Evolutionary conservation across 164 flowering plant species (phyloP), one percentile per base, ranked within the genome.

Genomic region (Akebia trifoliata): DNA sequence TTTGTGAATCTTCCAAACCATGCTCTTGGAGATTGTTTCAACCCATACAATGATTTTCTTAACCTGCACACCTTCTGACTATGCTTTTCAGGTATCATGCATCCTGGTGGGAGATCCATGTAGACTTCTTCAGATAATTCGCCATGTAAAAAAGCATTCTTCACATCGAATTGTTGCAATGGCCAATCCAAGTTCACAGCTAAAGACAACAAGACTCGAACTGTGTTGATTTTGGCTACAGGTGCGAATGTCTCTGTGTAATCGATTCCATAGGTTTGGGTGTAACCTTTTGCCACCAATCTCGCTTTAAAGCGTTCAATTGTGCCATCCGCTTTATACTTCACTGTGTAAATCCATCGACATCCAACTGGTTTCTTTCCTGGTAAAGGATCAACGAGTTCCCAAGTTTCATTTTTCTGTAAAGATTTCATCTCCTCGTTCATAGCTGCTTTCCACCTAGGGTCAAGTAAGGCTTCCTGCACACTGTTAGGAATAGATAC

Each of bases 261-360:
- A 15, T 42, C 46, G n/a, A 42, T 42, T 4, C n/a, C 46, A 42
- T 42, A 42, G 7, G n/a, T 15, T 18, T 15, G 46, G 31, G 55
- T 51, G 38, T 51, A 51, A 20, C 55, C 39, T 32, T 51, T 51
- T 30, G 55, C 38, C 38, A 51, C 55, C n/a, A 51, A 11, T 51
- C 55, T 51, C 15, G 22, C 55, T 14, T 51, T 51, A 32, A 30
- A 51, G 8, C 37, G 25, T 51, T 51, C 37, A 34, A 30, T 30
- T 25, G 17, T 30, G 24, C 21, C 55, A 51, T 51, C 37, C 15
- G 24, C 22, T 30, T 54, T 54, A 39, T 54, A 54, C 30, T 54
- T 54, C 12, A 54, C 25, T 1, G 30, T 54, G 18, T 54, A 37
- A 37, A 35, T 35, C 2, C 54, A 29, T 50, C 35, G 36, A 37